Percentiles rank a stretch among this genome's conserved stretches.
Evolutionary conservation across 1,284 basidiomycete species (phyloP).

Genomic region (Flammula alnicola): DNA sequence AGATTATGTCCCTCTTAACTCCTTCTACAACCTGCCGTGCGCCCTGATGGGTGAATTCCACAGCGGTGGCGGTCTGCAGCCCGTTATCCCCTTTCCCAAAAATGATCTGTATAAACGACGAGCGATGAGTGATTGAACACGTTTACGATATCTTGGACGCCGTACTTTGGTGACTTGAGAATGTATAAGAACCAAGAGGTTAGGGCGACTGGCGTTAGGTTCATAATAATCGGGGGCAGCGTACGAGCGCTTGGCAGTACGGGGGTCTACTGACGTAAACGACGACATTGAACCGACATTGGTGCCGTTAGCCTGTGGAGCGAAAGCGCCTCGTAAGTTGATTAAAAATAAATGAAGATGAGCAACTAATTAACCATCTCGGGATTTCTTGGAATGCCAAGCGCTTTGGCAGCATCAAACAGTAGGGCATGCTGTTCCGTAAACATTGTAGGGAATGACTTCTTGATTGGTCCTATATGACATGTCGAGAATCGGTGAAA

Average conservation of each 20-base stretch:
- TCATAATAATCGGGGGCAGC: slow-evolving; percentile 4
- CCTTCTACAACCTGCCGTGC: neutral
- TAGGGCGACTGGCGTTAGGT: neutral
- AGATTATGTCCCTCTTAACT: slow-evolving; percentile 62
- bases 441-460: slow-evolving; percentile 15
- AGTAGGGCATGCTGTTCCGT: slow-evolving; percentile 12
- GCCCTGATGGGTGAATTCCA: neutral
- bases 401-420: slow-evolving; percentile 16
- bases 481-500: neutral
- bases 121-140: neutral
- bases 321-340: neutral
- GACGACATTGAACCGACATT: slow-evolving; percentile 18
- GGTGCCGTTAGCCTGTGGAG: slow-evolving; percentile 19
- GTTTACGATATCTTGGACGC: neutral
- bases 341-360: neutral
- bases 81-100: neutral
- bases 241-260: slow-evolving; percentile 1
- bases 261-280: slow-evolving; percentile 1
- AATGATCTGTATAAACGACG: neutral
- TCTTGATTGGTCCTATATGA: slow-evolving; percentile 12
- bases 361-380: slow-evolving; percentile 8
- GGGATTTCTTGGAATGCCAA: slow-evolving; percentile 16
- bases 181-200: neutral
- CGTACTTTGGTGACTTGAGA: slow-evolving; percentile 6
- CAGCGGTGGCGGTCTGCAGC: slow-evolving; percentile 2